Base-by-base conservation (phyloP, 1,139 yeast genomes). In the Sugiyamaella pinicola region DNA sequence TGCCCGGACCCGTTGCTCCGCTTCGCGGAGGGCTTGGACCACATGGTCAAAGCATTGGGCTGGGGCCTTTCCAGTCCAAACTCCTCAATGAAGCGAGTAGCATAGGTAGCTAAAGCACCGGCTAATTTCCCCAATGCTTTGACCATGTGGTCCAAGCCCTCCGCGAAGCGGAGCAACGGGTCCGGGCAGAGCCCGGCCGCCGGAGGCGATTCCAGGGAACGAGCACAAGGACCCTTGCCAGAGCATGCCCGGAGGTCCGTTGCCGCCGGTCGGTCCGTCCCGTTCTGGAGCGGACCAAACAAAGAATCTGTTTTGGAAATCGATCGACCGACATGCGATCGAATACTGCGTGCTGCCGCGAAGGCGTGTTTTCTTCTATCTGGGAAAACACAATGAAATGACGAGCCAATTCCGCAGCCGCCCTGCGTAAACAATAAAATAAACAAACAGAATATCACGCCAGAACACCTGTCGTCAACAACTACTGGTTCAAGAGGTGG, bases 221-320 rank as follows among this genome's bases (percentile, higher is more conserved):
- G 9, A 10, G 9, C 19, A 17, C 31, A 26, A 26, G 31, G 31
- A 26, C 31, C 31, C 31, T 26, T 3, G 31, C 9, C 31, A 26
- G 31, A 10, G 31, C n/a, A 5, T 24, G 28, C 31, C 31, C 8
- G 9, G 31, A n/a, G n/a, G n/a, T n/a, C n/a, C n/a, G n/a, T 7
- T 26, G 9, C n/a, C 18, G 37, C 12, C 18, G 7, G 18, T 13
- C 18, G 18, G 13, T 3, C n/a, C 13, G 26, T 42, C 47, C 35
- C 22, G 13, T 15, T 29, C 35, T 10, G 47, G 47, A 7, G 13
- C 47, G 19, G 18, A 29, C 47, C 35, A 42, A 42, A 42, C 47
- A 42, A 42, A 42, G 47, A 18, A 33, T 13, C 44, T 26, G 18
- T 24, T 40, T n/a, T 28, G 44, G 44, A 8, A 38, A 40, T 12